phyloP scores from a whole-genome alignment of 2,329 filamentous ascomycete genomes.

The Trichoderma harzianum region DNA sequence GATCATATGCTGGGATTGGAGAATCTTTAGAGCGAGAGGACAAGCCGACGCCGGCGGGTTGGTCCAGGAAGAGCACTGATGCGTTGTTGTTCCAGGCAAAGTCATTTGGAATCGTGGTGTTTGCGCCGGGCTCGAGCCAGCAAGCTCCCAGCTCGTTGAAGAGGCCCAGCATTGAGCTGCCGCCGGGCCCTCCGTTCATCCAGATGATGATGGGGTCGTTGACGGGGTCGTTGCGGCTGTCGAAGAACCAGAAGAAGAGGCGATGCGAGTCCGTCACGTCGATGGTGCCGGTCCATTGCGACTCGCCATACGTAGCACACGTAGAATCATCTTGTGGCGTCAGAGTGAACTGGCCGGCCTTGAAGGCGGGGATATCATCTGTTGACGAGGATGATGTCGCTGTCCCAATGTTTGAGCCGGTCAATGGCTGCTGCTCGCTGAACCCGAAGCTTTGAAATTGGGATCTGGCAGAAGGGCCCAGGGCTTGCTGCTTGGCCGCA shows the following conservation, averaged over 20 bases:
- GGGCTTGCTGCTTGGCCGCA: neutral
- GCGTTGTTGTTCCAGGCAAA: constrained; percentile 26
- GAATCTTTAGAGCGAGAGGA: constrained; percentile 38
- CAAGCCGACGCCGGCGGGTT: constrained; percentile 58
- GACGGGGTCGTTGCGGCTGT: constrained; percentile 25
- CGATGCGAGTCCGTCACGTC: constrained; percentile 20
- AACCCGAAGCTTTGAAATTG: neutral
- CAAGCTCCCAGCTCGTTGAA: constrained; percentile 23
- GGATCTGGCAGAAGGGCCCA: neutral
- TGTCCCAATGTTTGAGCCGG: neutral
- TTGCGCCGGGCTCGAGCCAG: constrained; percentile 10
- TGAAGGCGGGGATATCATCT: neutral
- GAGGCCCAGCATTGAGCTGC: constrained; percentile 19
- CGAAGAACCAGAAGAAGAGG: constrained; percentile 29
- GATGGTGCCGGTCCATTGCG: constrained; percentile 24
- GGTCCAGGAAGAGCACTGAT: constrained; percentile 43
- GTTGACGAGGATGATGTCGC: neutral
- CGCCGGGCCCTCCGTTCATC: constrained; percentile 34
- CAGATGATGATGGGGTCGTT: constrained; percentile 45
- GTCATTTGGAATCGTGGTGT: constrained; percentile 16
- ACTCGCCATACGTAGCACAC: constrained; percentile 20
- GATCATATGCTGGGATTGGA: constrained; percentile 35
- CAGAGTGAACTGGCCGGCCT: constrained; percentile 18
- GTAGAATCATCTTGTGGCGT: constrained; percentile 17
- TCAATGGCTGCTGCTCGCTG: neutral